These are phyloP conservation scores for Paraglomus occultum DNA, from an alignment of 192 early-diverging fungal genomes.

Conservation along the genomic window DNA sequence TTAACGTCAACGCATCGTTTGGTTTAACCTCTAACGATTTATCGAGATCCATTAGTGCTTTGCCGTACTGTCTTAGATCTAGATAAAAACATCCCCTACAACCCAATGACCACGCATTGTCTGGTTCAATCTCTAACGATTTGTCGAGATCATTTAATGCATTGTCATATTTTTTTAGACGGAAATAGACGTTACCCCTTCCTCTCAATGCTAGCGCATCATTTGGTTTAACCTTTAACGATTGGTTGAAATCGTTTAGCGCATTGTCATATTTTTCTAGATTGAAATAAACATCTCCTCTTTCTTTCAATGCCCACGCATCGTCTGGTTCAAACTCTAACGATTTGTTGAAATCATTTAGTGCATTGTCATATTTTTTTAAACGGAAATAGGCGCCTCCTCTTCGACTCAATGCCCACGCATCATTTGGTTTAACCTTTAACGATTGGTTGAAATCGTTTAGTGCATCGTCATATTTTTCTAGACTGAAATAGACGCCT, in stretches of 20 bases:
- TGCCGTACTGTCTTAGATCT: background rate
- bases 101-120: constrained; percentile 14
- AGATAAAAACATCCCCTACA: constrained; percentile 2
- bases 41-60: no score
- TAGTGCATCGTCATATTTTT: background rate
- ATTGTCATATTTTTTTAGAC: background rate
- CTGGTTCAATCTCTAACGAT: no score
- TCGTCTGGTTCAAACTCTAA: background rate
- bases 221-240: background rate
- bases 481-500: background rate
- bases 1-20: no score
- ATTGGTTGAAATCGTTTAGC: background rate
- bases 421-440: background rate
- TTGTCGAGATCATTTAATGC: no score
- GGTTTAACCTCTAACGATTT: constrained; percentile 19
- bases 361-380: constrained; percentile 1
- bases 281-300: background rate
- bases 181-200: background rate
- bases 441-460: background rate
- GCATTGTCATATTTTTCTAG: background rate
- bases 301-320: background rate
- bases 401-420: background rate
- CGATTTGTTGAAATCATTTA: background rate
- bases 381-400: background rate
- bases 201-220: background rate